Evolutionary conservation across 306 rosid species (phyloP).

Genomic region (Medicago ruthenica): DNA sequence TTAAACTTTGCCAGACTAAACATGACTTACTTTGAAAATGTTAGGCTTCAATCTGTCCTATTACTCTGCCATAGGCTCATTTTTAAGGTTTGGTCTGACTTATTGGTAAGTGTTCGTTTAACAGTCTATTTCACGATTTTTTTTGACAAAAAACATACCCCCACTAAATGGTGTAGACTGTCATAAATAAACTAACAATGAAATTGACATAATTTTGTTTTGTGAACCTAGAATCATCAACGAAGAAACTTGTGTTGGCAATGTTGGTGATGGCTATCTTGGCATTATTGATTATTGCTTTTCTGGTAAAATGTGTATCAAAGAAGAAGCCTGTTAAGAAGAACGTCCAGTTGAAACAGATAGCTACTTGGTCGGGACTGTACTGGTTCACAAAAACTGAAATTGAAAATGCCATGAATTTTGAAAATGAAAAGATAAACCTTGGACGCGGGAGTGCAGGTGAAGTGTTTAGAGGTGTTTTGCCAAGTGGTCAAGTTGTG

Average conservation of each 20-base stretch:
- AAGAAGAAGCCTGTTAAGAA: slow-evolving; percentile 57
- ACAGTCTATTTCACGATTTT: too few species aligned
- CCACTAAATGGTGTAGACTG: too few species aligned
- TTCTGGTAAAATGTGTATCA: slow-evolving; percentile 49
- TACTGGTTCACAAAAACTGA: slow-evolving; percentile 75
- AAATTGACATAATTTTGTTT: background rate
- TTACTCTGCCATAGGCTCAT: too few species aligned
- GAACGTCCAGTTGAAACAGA: slow-evolving; percentile 39
- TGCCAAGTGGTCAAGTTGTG: slow-evolving; percentile 87
- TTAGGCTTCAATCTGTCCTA: too few species aligned
- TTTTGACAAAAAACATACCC: too few species aligned
- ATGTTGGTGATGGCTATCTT: slow-evolving; percentile 22
- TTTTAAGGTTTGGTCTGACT: too few species aligned
- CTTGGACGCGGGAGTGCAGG: slow-evolving; percentile 92
- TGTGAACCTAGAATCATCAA: slow-evolving; percentile 36
- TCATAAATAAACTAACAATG: too few species aligned
- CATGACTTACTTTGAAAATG: too few species aligned
- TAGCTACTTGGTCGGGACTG: slow-evolving; percentile 64
- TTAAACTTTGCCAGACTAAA: too few species aligned
- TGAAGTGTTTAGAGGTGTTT: slow-evolving; percentile 72
- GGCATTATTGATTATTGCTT: slow-evolving; percentile 41
- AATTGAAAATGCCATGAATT: slow-evolving; percentile 71
- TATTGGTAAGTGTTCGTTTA: too few species aligned
- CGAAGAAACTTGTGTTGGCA: slow-evolving; percentile 41
- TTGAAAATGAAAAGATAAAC: slow-evolving; percentile 48